Conservation (phyloP, 1,139 yeast genomes). For the Scheffersomyces titani region DNA sequence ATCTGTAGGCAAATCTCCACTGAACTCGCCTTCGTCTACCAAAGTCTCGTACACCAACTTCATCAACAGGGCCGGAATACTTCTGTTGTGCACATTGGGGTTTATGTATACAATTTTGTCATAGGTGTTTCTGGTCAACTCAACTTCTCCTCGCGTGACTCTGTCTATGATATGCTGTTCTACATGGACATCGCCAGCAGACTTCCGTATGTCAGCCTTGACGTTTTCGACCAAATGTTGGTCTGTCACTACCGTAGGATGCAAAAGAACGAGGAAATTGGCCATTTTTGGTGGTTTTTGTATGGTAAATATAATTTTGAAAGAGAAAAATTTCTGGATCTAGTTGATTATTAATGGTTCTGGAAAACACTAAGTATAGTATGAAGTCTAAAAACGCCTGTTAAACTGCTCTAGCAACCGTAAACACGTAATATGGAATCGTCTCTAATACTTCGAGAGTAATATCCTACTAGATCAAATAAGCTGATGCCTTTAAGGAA, state of each 20-base stretch:
- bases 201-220: constrained; percentile 31
- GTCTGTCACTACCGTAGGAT: constrained; percentile 71
- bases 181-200: constrained; percentile 17
- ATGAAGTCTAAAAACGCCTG: not conserved
- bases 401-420: not conserved
- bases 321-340: not conserved
- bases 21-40: constrained; percentile 48
- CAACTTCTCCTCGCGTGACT: constrained; percentile 58
- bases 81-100: constrained; percentile 49
- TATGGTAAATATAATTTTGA: no score
- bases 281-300: constrained; percentile 7
- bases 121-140: constrained; percentile 44
- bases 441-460: not conserved
- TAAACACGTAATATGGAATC: not conserved
- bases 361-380: not conserved
- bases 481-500: not conserved
- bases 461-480: not conserved
- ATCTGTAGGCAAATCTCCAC: constrained; percentile 55
- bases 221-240: constrained; percentile 46
- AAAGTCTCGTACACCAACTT: constrained; percentile 42
- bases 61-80: constrained; percentile 47
- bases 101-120: constrained; percentile 58
- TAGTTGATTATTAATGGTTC: not conserved
- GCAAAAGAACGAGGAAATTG: constrained; percentile 56
- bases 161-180: constrained; percentile 73